Conservation (phyloP, 192 early-diverging fungal species). For the Backusella mclennaniae region DNA sequence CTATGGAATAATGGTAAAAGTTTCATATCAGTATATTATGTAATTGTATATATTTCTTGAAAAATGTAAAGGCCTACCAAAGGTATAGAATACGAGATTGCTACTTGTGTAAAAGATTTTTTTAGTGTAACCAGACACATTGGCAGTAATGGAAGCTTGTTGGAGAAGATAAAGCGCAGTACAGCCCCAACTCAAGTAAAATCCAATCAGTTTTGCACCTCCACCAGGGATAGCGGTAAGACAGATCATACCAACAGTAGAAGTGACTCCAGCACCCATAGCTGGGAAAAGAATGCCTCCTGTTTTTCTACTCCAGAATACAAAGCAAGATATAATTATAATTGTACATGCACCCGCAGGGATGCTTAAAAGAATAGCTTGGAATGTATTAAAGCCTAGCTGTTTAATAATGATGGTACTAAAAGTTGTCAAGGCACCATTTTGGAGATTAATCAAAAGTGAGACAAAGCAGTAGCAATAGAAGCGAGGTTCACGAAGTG, state of each 20-base stretch:
- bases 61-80: constrained; percentile 12
- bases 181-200: constrained; percentile 16
- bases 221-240: not conserved
- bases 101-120: constrained; percentile 21
- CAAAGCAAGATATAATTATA: not conserved
- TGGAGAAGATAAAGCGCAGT: constrained; percentile 8
- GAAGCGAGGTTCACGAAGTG: constrained; percentile 19
- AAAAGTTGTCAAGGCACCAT: constrained; percentile 24
- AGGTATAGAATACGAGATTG: constrained; percentile 11
- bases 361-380: constrained; percentile 12
- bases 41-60: not conserved
- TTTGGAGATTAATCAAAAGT: constrained; percentile 20
- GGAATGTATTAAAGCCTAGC: not conserved
- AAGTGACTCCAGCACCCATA: not conserved
- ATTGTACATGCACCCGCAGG: not conserved
- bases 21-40: not conserved
- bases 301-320: not conserved
- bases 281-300: not conserved
- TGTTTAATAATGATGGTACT: constrained; percentile 4
- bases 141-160: constrained; percentile 1
- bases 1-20: not conserved
- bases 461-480: constrained; percentile 13
- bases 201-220: not conserved
- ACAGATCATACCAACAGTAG: not conserved
- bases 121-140: constrained; percentile 30